Evolutionary conservation across 2,329 filamentous ascomycete genomes (phyloP), one percentile per base, ranked within the genome.

Genomic region (Blumeria hordei): DNA sequence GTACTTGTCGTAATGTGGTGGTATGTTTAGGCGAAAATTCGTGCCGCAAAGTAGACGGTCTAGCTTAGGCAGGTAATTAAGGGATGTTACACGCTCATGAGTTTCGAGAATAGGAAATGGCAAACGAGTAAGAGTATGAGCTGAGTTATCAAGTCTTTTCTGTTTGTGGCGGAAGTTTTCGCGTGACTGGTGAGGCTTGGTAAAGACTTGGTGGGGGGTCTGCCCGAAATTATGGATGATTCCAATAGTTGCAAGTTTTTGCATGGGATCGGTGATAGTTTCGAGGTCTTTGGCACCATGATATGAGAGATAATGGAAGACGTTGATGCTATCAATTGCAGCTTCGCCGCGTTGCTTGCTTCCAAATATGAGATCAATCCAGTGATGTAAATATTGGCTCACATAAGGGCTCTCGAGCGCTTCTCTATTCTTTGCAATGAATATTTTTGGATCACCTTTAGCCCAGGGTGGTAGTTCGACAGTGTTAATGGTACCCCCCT

Each of bases 171-270:
- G 72, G 4, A 75, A 69, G 55, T 84, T 76, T 60, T 94, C 88
- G 12, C 83, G 77, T n/a, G 76, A 70, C 3, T 84, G 81, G 67
- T 98, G 92, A 11, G 83, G 74, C 57, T 83, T 82, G 47, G 79
- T 77, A 66, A 96, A 98, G 14, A 96, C 83, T 66, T 98, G 93
- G 62, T 93, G 85, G 1, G 93, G 92, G 1, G 93, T 98, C 67
- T 98, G 92, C 0, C 92, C 92, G 67, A 98, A 98, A 62, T 96
- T 96, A 68, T 98, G 90, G 62, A 98, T 96, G 61, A 95, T 94
- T 36, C 87, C 87, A 55, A 94, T 95, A 0, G 88, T 90, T 5
- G 90, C 85, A 6, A 88, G 73, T 45, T 88, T 77, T 67, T 96
- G 88, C 55, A 90, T 79, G 0, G 85, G 83, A 64, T 96, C 90